These are phyloP conservation scores for Cryptococcus maquisensis DNA, from an alignment of 1,284 basidiomycete species.

Conservation along the genomic window DNA sequence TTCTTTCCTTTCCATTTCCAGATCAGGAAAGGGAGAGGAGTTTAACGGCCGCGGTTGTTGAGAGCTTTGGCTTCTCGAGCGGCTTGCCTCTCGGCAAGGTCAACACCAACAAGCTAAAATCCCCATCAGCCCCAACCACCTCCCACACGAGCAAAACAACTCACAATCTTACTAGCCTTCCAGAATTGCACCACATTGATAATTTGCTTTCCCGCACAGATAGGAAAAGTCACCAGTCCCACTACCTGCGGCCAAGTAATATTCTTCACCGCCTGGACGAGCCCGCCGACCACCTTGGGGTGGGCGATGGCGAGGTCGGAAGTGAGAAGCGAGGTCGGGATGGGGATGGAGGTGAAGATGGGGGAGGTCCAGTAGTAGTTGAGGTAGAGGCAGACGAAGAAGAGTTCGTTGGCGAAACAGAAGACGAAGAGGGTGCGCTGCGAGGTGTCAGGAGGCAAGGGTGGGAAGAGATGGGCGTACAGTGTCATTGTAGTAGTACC, in stretches of 20 bases:
- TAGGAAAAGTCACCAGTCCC: constrained; percentile 62
- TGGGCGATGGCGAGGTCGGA: constrained; percentile 21
- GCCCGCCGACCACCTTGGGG: constrained; percentile 16
- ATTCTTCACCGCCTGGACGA: constrained; percentile 37
- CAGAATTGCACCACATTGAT: constrained; percentile 97
- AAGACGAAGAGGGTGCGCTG: constrained; percentile 84
- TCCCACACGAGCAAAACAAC: constrained; percentile 15
- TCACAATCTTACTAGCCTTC: constrained; percentile 89
- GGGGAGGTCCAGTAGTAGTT: constrained; percentile 71
- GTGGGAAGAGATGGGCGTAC: constrained; percentile 54
- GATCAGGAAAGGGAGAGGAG: neutral
- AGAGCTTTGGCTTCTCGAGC: constrained; percentile 53
- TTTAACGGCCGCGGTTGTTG: constrained; percentile 6
- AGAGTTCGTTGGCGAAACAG: constrained; percentile 95
- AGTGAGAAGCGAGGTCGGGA: constrained; percentile 27
- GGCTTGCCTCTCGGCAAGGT: constrained; percentile 73
- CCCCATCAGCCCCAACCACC: neutral
- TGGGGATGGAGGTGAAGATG: constrained; percentile 29
- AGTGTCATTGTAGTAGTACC: constrained; percentile 89
- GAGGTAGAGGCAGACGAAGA: constrained; percentile 94
- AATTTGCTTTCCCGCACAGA: constrained; percentile 82
- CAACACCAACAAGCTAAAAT: constrained; percentile 69
- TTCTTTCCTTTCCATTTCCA: no score
- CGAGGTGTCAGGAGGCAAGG: neutral
- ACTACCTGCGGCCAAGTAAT: constrained; percentile 80